These are phyloP conservation scores for Penicillium sclerotiorum DNA, from an alignment of 2,329 filamentous ascomycete species.

Conservation along the genomic window DNA sequence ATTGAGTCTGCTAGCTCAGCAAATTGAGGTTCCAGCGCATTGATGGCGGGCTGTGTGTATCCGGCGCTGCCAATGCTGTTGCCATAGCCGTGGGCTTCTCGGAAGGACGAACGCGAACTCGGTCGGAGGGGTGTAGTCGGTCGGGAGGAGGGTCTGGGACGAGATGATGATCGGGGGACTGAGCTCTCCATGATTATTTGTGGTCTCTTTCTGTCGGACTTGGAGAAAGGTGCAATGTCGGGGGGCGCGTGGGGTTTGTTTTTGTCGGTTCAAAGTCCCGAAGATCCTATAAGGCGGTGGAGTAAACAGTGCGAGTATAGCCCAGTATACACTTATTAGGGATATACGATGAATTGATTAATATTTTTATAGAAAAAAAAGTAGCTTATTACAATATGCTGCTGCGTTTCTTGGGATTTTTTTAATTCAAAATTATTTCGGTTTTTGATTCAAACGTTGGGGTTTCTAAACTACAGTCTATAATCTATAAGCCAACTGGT, in stretches of 20 bases:
- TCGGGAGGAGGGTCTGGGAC: constrained; percentile 66
- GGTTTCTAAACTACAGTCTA: too few relatives aligned
- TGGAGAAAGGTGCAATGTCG: neutral
- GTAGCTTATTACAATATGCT: too few relatives aligned
- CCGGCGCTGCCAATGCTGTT: constrained; percentile 34
- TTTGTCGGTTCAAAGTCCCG: too few relatives aligned
- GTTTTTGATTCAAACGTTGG: too few relatives aligned
- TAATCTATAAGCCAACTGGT: too few relatives aligned
- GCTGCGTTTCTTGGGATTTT: too few relatives aligned
- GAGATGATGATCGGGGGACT: constrained; percentile 58
- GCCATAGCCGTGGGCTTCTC: constrained; percentile 67
- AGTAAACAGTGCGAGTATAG: neutral
- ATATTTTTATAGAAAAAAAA: too few relatives aligned
- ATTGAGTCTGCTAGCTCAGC: constrained; percentile 91
- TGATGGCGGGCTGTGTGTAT: constrained; percentile 65
- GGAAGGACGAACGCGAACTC: constrained; percentile 84
- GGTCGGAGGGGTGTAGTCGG: constrained; percentile 91
- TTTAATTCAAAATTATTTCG: too few relatives aligned
- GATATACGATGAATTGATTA: neutral
- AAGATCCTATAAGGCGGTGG: constrained; percentile 2
- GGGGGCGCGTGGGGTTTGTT: neutral
- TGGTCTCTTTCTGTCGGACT: neutral
- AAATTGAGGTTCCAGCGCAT: constrained; percentile 84
- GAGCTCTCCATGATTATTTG: constrained; percentile 31
- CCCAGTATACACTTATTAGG: too few relatives aligned